Evolutionary conservation across 345 rosid species (phyloP), one percentile per base, ranked within the genome.

Genomic region (Eucalyptus regnans): DNA sequence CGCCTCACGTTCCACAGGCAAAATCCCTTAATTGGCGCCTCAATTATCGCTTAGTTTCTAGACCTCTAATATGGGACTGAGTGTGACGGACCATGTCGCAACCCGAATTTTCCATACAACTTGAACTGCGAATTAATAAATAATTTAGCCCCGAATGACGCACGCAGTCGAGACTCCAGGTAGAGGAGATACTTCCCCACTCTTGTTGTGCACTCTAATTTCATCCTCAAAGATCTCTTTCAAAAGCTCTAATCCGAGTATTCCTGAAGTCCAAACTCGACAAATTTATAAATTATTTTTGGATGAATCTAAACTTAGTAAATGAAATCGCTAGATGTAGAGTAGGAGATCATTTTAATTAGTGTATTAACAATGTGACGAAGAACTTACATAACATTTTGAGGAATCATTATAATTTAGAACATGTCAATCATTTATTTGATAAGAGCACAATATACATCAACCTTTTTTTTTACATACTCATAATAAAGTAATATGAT

Each of bases 251-350:
- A n/a, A n/a, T 64, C 76, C 31, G n/a, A 64, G 14, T 13, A n/a
- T n/a, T n/a, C 18, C 0, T 7, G 2, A n/a, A n/a, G 31, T n/a
- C 76, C 37, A 7, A 64, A 64, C 76, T 64, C 10, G 5, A n/a
- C 16, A n/a, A n/a, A 64, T 64, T 14, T 64, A 7, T 14, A n/a
- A 64, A 14, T 0, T n/a, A n/a, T n/a, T 64, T 0, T n/a, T 0
- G 5, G 4, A n/a, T 64, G 41, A 64, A 8, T 9, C 5, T 64
- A 3, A 14, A n/a, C 37, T n/a, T 5, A n/a, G 5, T n/a, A n/a
- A 13, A 64, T 64, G 1, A 64, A 29, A 64, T 29, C 0, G 4
- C 5, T 64, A 64, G 37, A 29, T n/a, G 8, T 64, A 4, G 16
- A 14, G 31, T 1, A 13, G 1, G 17, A 29, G 3, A 64, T 29